These are phyloP conservation scores for Venturia oleaginea DNA, from an alignment of 2,329 filamentous ascomycete genomes.

Conservation along the genomic window DNA sequence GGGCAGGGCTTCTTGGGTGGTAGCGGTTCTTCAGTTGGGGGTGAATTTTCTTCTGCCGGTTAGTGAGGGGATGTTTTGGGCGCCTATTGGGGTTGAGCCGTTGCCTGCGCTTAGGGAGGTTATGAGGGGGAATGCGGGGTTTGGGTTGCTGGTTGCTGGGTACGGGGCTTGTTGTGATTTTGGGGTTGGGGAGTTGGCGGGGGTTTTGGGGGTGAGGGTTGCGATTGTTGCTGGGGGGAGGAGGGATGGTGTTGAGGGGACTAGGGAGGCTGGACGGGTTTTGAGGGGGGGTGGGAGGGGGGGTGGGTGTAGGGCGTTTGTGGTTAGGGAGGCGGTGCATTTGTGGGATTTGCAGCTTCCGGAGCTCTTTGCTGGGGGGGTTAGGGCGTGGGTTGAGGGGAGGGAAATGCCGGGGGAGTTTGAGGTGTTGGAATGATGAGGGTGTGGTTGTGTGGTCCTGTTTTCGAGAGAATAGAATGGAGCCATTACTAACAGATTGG, in stretches of 20 bases:
- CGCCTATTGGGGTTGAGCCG: neutral
- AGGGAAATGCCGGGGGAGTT: slow-evolving; percentile 9
- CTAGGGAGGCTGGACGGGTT: slow-evolving; percentile 9
- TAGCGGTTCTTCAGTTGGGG: neutral
- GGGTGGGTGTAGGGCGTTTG: slow-evolving; percentile 11
- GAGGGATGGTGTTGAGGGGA: slow-evolving; percentile 12
- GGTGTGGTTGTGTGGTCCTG: too few species aligned
- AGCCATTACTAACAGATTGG: too few species aligned
- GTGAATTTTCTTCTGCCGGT: neutral
- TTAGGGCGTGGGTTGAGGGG: slow-evolving; percentile 14
- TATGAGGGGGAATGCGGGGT: slow-evolving; percentile 5
- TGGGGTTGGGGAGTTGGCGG: slow-evolving; percentile 11
- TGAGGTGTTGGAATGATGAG: slow-evolving; percentile 10
- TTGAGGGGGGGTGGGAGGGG: slow-evolving; percentile 8
- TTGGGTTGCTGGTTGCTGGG: slow-evolving; percentile 11
- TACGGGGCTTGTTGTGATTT: slow-evolving; percentile 8
- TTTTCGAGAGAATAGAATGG: too few species aligned
- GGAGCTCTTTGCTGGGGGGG: slow-evolving; percentile 10
- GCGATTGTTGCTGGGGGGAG: slow-evolving; percentile 12
- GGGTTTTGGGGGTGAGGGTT: slow-evolving; percentile 7
- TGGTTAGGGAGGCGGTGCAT: slow-evolving; percentile 12
- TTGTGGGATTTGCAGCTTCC: slow-evolving; percentile 13
- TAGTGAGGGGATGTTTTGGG: neutral
- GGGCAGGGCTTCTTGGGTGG: neutral
- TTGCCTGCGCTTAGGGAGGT: neutral